These are phyloP conservation scores for Xylariales sp. DNA, from an alignment of 2,329 filamentous ascomycete species.

Conservation along the genomic window DNA sequence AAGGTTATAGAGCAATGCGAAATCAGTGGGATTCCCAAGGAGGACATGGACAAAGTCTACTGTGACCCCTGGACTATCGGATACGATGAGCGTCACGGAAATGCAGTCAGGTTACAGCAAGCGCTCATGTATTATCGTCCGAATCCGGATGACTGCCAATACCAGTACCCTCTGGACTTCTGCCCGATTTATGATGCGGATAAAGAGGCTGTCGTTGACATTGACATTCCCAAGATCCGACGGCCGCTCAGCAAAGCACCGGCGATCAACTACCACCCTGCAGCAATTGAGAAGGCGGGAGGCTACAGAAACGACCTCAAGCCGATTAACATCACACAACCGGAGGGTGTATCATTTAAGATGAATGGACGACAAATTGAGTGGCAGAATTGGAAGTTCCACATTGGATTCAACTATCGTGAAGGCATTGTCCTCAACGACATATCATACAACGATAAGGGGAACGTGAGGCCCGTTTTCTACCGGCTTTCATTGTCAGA, in stretches of 20 bases:
- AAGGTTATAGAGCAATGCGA: slow-evolving; percentile 88
- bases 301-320: slow-evolving; percentile 78
- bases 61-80: slow-evolving; percentile 97
- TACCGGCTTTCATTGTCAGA: slow-evolving; percentile 85
- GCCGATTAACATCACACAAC: slow-evolving; percentile 82
- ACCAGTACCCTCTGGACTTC: slow-evolving; percentile 88
- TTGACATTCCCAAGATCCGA: slow-evolving; percentile 75
- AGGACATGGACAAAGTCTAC: slow-evolving; percentile 94
- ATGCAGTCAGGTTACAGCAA: slow-evolving; percentile 74
- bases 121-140: slow-evolving; percentile 95
- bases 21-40: slow-evolving; percentile 71
- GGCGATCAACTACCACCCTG: slow-evolving; percentile 76
- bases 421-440: slow-evolving; percentile 89
- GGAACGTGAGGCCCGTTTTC: slow-evolving; percentile 71
- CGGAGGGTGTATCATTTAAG: slow-evolving; percentile 82
- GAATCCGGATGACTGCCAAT: slow-evolving; percentile 79
- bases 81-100: slow-evolving; percentile 86
- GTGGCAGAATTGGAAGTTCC: slow-evolving; percentile 93
- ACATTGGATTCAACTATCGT: slow-evolving; percentile 91
- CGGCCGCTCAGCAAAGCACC: slow-evolving; percentile 67
- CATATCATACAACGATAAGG: slow-evolving; percentile 84
- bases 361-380: slow-evolving; percentile 68
- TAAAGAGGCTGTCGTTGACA: slow-evolving; percentile 72
- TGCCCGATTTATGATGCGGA: slow-evolving; percentile 86
- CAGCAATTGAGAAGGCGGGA: slow-evolving; percentile 65